These are phyloP conservation scores for Ilyonectria sp. DNA, from an alignment of 2,329 filamentous ascomycete species.

Conservation along the genomic window DNA sequence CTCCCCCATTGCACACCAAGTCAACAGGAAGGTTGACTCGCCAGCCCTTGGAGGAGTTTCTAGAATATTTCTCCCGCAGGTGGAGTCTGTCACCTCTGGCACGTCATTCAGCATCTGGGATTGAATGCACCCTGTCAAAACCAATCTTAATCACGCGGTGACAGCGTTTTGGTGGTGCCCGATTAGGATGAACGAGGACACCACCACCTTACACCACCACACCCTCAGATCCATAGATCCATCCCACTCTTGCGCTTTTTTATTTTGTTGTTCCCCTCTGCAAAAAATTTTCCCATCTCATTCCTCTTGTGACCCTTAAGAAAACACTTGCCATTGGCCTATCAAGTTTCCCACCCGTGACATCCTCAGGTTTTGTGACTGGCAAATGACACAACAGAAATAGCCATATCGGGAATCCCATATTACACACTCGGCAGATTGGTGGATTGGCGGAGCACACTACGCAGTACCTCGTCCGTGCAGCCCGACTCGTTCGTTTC, in stretches of 20 bases:
- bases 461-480: background rate
- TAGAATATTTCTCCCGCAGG: conserved; percentile 47
- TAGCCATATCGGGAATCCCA: background rate
- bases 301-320: background rate
- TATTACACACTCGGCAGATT: background rate
- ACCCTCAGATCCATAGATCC: conserved; percentile 1
- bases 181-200: background rate
- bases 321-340: background rate
- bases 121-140: conserved; percentile 20
- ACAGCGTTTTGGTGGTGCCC: conserved; percentile 16
- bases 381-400: background rate
- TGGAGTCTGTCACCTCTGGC: conserved; percentile 26
- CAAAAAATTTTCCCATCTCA: background rate
- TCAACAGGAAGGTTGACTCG: conserved; percentile 14
- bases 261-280: background rate
- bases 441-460: background rate
- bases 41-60: conserved; percentile 31
- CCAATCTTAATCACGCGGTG: conserved; percentile 35
- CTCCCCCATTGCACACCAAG: conserved; percentile 13
- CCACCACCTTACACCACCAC: background rate
- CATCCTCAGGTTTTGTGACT: background rate
- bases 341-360: background rate
- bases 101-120: conserved; percentile 25
- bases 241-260: conserved; percentile 5
- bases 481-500: background rate